Evolutionary conservation across 2,329 filamentous ascomycete species (phyloP).

Genomic region (Helminthosporium solani): DNA sequence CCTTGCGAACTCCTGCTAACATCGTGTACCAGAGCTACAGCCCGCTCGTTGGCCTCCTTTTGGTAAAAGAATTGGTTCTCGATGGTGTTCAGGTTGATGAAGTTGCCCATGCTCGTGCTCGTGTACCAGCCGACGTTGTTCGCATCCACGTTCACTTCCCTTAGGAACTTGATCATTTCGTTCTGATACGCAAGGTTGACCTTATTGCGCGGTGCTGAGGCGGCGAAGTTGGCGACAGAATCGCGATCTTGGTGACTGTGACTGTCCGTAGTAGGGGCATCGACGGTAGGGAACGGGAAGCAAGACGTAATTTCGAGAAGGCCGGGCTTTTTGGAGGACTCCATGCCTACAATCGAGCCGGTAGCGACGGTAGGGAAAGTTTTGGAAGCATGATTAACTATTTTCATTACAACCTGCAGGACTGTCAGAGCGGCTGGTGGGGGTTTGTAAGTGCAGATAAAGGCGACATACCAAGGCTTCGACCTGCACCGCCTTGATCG

Average conservation of each 20-base stretch:
- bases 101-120: conserved; percentile 98
- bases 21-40: conserved; percentile 89
- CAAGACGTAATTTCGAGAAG: conserved; percentile 89
- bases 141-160: conserved; percentile 97
- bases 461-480: conserved; percentile 77
- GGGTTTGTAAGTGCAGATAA: conserved; percentile 23
- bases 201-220: conserved; percentile 89
- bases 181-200: conserved; percentile 84
- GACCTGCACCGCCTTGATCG: conserved; percentile 86
- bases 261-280: conserved; percentile 59
- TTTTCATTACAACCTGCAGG: conserved; percentile 87
- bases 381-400: conserved; percentile 91
- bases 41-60: conserved; percentile 82
- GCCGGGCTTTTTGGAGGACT: conserved; percentile 61
- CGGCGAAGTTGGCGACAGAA: conserved; percentile 61
- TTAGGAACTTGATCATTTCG: conserved; percentile 95
- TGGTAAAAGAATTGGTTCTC: conserved; percentile 99
- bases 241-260: conserved; percentile 38
- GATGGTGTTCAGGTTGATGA: conserved; percentile 90
- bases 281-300: conserved; percentile 88
- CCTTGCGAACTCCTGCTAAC: conserved; percentile 94
- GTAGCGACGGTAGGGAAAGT: conserved; percentile 87
- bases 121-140: conserved; percentile 99
- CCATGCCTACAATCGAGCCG: conserved; percentile 91
- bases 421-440: conserved; percentile 33